A percentile compares a stretch with the other conserved stretches of the same genome.
Evolutionary conservation across 1,284 basidiomycete species (phyloP).

Genomic region (Malassezia vespertilionis): DNA sequence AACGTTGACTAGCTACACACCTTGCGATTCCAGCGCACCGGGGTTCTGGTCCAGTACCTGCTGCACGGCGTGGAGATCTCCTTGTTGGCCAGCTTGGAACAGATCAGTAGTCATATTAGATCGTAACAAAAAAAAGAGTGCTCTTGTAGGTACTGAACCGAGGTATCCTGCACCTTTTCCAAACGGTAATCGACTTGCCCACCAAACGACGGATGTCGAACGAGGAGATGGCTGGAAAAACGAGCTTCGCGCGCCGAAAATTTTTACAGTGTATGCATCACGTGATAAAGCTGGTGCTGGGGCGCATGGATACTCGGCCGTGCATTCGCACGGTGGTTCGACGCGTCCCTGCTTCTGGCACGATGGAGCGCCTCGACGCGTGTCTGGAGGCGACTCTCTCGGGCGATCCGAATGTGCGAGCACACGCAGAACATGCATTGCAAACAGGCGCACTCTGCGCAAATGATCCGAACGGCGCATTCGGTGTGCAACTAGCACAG

Average conservation of each 20-base stretch:
- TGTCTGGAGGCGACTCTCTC: slow-evolving; percentile 9
- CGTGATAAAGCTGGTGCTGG: too few relatives aligned
- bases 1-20: background rate
- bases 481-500: slow-evolving; percentile 10
- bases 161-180: too few relatives aligned
- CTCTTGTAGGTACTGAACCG: too few relatives aligned
- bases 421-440: slow-evolving; percentile 3
- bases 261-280: too few relatives aligned
- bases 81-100: slow-evolving; percentile 33
- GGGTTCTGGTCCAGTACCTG: slow-evolving; percentile 26
- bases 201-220: too few relatives aligned
- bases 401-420: slow-evolving; percentile 4
- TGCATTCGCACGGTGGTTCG: too few relatives aligned
- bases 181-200: too few relatives aligned
- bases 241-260: too few relatives aligned
- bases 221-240: too few relatives aligned
- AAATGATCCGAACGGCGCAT: slow-evolving; percentile 1
- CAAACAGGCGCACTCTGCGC: background rate
- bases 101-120: slow-evolving; percentile 27
- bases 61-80: slow-evolving; percentile 29
- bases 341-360: too few relatives aligned
- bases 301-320: too few relatives aligned
- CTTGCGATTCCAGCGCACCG: slow-evolving; percentile 23
- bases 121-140: too few relatives aligned
- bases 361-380: slow-evolving; percentile 13